Evolutionary conservation across 805 yeast species (phyloP).

Genomic region (Sugiyamaella qingdaonensis): DNA sequence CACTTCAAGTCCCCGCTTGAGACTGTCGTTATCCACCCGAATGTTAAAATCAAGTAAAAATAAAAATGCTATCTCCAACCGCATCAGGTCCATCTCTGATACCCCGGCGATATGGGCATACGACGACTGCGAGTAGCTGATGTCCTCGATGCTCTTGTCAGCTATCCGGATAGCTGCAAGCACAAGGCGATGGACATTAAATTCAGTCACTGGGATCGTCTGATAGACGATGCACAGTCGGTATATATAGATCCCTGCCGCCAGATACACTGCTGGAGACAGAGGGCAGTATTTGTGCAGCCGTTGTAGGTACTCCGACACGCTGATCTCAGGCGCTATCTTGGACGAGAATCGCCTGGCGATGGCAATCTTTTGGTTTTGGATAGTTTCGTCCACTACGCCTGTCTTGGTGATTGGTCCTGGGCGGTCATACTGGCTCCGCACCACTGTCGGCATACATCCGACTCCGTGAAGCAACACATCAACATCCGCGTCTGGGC

Average conservation of each 20-base stretch:
- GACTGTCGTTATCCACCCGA: constrained; percentile 37
- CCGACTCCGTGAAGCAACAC: neutral
- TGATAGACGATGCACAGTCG: constrained; percentile 30
- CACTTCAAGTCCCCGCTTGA: constrained; percentile 32
- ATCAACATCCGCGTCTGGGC: neutral
- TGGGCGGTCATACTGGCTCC: neutral
- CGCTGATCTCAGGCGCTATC: constrained; percentile 29
- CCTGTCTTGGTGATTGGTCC: neutral
- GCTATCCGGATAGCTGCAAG: constrained; percentile 44
- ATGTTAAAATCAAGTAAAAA: constrained; percentile 48
- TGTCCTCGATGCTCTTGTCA: constrained; percentile 46
- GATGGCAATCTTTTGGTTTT: constrained; percentile 19
- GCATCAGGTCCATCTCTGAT: constrained; percentile 40
- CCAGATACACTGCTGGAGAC: constrained; percentile 36
- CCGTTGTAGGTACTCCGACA: constrained; percentile 32
- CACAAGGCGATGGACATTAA: constrained; percentile 41
- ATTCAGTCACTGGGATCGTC: constrained; percentile 32
- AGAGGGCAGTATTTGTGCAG: constrained; percentile 38
- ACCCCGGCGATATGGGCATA: constrained; percentile 48
- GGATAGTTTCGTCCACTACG: constrained; percentile 2
- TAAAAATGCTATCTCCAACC: constrained; percentile 48
- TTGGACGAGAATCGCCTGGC: constrained; percentile 33
- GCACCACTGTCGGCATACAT: neutral
- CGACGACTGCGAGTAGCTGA: constrained; percentile 42
- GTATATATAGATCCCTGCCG: constrained; percentile 35